Conservation (phyloP, 805 yeast species). For the Zygosaccharomyces kombuchaensis region DNA sequence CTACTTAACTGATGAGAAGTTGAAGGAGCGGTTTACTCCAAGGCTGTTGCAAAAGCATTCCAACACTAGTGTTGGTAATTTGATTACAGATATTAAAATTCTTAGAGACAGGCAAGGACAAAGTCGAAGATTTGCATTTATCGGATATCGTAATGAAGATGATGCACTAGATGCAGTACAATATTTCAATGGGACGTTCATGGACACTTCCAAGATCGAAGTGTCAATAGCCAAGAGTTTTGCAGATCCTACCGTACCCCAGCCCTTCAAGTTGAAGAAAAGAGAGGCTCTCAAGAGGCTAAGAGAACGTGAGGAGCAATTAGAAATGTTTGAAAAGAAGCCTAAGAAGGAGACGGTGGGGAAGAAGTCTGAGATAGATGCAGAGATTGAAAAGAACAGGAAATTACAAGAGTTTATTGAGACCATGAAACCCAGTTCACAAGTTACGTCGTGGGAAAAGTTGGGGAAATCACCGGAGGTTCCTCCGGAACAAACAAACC, state of each 20-base stretch:
- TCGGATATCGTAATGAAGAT: constrained; percentile 69
- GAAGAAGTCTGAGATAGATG: constrained; percentile 41
- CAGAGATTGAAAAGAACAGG: constrained; percentile 59
- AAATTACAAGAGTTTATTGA: constrained; percentile 76
- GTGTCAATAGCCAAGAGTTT: constrained; percentile 83
- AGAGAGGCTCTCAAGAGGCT: constrained; percentile 47
- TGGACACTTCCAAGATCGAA: constrained; percentile 74
- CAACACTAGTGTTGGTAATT: constrained; percentile 39
- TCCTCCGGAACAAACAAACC: constrained; percentile 15
- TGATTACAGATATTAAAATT: constrained; percentile 83
- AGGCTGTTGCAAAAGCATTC: constrained; percentile 27
- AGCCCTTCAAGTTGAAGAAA: constrained; percentile 52
- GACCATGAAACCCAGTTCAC: constrained; percentile 72
- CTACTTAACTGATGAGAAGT: constrained; percentile 68
- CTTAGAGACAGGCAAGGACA: constrained; percentile 78
- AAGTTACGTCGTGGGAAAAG: constrained; percentile 68
- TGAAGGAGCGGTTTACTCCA: constrained; percentile 57
- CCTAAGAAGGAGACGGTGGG: constrained; percentile 36
- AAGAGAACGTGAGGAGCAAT: constrained; percentile 45
- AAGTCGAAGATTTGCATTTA: constrained; percentile 87
- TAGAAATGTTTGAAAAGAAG: constrained; percentile 40
- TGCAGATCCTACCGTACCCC: constrained; percentile 77
- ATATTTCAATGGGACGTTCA: constrained; percentile 71
- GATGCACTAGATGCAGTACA: constrained; percentile 78
- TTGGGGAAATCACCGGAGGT: constrained; percentile 3